phyloP scores from a whole-genome alignment of 805 yeast species.

The Schwanniomyces polymorphus region DNA sequence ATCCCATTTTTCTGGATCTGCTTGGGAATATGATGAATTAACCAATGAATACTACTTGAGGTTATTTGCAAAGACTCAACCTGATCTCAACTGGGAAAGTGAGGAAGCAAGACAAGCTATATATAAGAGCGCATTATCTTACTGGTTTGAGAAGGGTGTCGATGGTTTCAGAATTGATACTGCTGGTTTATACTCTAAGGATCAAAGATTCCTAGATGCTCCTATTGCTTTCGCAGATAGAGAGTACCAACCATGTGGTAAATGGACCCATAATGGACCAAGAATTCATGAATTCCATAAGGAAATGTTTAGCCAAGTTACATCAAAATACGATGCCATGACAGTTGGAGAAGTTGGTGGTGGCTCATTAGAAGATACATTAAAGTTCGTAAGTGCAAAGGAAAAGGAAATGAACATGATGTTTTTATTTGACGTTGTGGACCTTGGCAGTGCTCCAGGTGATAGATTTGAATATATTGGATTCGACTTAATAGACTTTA shows the following conservation, averaged over 20 bases:
- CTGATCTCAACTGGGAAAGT: constrained; percentile 64
- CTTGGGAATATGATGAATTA: constrained; percentile 56
- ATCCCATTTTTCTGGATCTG: constrained; percentile 52
- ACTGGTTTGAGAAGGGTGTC: constrained; percentile 56
- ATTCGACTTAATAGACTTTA: constrained; percentile 39
- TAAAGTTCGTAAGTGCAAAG: constrained; percentile 42
- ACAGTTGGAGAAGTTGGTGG: constrained; percentile 61
- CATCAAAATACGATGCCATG: constrained; percentile 49
- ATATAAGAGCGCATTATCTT: constrained; percentile 47
- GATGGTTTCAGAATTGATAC: constrained; percentile 63
- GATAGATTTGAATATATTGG: constrained; percentile 37
- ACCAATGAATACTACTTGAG: constrained; percentile 57
- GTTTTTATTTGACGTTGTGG: constrained; percentile 31
- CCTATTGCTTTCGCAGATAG: constrained; percentile 43
- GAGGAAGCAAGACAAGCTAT: constrained; percentile 35
- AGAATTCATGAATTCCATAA: constrained; percentile 58
- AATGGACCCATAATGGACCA: constrained; percentile 46
- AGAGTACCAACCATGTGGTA: constrained; percentile 39
- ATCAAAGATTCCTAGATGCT: constrained; percentile 45
- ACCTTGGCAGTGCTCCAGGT: constrained; percentile 34
- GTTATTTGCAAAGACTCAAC: constrained; percentile 54
- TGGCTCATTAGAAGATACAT: constrained; percentile 39
- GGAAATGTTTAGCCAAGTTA: constrained; percentile 45
- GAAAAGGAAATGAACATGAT: constrained; percentile 38
- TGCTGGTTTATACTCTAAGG: constrained; percentile 54